These are phyloP conservation scores for Geotrichum reessii DNA, from an alignment of 1,139 yeast species.

Conservation along the genomic window DNA sequence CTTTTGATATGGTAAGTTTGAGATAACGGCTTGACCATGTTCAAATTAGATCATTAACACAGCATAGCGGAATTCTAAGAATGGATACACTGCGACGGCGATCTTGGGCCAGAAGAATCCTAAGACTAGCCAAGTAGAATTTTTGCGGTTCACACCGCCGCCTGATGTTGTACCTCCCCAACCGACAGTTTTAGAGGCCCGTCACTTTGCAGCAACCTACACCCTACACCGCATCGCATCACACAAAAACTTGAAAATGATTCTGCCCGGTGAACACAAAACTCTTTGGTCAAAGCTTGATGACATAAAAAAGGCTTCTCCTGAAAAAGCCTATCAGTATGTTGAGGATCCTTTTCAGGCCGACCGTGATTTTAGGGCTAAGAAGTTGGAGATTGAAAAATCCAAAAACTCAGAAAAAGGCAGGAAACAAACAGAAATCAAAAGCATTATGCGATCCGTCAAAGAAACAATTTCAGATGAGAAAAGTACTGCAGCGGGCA, in stretches of 20 bases:
- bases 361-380: slow-evolving; percentile 43
- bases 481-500: not conserved
- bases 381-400: slow-evolving; percentile 21
- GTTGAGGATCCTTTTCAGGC: slow-evolving; percentile 68
- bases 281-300: slow-evolving; percentile 74
- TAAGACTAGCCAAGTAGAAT: slow-evolving; percentile 63
- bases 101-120: slow-evolving; percentile 70
- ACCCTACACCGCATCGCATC: slow-evolving; percentile 75
- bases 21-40: not conserved
- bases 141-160: slow-evolving; percentile 59
- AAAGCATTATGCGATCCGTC: slow-evolving; percentile 20
- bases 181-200: slow-evolving; percentile 79
- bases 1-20: slow-evolving; percentile 59
- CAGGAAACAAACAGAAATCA: slow-evolving; percentile 20
- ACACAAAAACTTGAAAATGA: slow-evolving; percentile 78
- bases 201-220: slow-evolving; percentile 85
- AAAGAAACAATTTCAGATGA: slow-evolving; percentile 17
- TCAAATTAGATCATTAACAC: not conserved
- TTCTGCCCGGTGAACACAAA: slow-evolving; percentile 76
- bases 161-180: slow-evolving; percentile 50
- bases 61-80: not conserved
- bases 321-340: slow-evolving; percentile 36
- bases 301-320: slow-evolving; percentile 36
- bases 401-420: slow-evolving; percentile 18
- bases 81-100: slow-evolving; percentile 26